A percentile compares a stretch with the other conserved stretches of the same genome.
phyloP scores from a whole-genome alignment of 2,329 filamentous ascomycete genomes.

The Aspergillus spinulosporus region DNA sequence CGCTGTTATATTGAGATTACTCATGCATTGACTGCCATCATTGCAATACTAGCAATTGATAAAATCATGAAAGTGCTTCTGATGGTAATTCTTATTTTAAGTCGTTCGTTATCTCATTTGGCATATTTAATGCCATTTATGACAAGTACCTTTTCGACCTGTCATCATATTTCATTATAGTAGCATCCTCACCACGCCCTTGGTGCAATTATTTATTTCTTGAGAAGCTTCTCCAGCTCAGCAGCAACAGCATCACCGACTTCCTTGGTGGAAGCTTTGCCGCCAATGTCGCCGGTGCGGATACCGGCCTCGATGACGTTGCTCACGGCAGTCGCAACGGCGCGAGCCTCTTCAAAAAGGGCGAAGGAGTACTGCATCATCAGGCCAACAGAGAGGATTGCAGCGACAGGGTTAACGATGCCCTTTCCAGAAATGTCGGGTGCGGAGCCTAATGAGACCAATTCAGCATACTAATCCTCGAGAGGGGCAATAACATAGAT shows the following conservation, averaged over 20 bases:
- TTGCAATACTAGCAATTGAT: not conserved
- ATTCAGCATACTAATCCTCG: slow-evolving; percentile 1
- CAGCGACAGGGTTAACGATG: slow-evolving; percentile 88
- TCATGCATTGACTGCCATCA: not conserved
- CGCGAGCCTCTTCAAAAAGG: slow-evolving; percentile 72
- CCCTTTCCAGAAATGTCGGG: slow-evolving; percentile 91
- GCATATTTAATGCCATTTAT: slow-evolving; percentile 1
- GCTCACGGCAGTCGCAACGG: slow-evolving; percentile 78
- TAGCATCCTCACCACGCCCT: not conserved
- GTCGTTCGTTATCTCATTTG: slow-evolving; percentile 28
- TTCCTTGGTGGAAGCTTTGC: slow-evolving; percentile 69
- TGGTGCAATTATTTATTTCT: slow-evolving; percentile 31
- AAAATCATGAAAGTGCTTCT: not conserved
- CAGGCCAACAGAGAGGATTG: slow-evolving; percentile 90
- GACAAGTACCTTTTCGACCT: not conserved
- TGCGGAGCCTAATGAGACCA: slow-evolving; percentile 65
- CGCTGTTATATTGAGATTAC: not conserved
- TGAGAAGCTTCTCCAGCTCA: slow-evolving; percentile 70
- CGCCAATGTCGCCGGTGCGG: slow-evolving; percentile 82
- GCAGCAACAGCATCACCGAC: slow-evolving; percentile 80
- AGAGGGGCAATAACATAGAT: not conserved
- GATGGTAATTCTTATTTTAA: slow-evolving; percentile 2
- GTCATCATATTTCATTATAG: not conserved
- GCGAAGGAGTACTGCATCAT: slow-evolving; percentile 91
- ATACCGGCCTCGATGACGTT: slow-evolving; percentile 76